A percentile compares a stretch with the other conserved stretches of the same genome.
These are phyloP conservation scores for Suillus lakei DNA, from an alignment of 768 basidiomycete genomes.

Conservation along the genomic window DNA sequence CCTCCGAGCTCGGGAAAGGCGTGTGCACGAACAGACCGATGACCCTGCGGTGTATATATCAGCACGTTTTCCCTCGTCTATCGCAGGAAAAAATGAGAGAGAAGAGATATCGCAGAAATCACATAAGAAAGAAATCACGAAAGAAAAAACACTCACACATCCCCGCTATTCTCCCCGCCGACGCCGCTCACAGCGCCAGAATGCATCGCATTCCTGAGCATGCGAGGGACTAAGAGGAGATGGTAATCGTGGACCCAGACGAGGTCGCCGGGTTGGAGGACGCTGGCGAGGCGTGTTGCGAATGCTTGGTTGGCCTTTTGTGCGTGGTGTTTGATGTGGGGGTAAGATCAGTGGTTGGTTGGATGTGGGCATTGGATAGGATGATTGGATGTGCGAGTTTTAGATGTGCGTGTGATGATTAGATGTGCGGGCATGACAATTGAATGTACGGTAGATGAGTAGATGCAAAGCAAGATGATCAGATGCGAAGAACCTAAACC, in stretches of 20 bases:
- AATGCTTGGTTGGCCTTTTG: slow-evolving; percentile 83
- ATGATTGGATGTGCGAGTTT: not conserved
- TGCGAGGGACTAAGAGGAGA: slow-evolving; percentile 85
- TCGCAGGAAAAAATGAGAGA: too few relatives aligned
- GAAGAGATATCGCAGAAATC: too few relatives aligned
- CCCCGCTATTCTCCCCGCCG: slow-evolving; percentile 30
- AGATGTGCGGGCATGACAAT: too few relatives aligned
- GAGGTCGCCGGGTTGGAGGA: slow-evolving; percentile 89
- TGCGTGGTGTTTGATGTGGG: too few relatives aligned
- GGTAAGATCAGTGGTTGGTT: too few relatives aligned
- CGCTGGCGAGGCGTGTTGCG: slow-evolving; percentile 70
- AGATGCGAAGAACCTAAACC: not conserved
- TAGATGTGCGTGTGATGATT: not conserved
- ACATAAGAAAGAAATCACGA: too few relatives aligned
- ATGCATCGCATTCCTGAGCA: slow-evolving; percentile 70
- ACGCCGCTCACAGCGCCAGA: slow-evolving; percentile 11
- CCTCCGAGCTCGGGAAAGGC: slow-evolving; percentile 95
- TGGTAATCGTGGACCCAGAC: slow-evolving; percentile 98
- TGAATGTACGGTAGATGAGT: too few relatives aligned
- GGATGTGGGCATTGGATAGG: slow-evolving; percentile 38
- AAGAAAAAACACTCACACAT: slow-evolving; percentile 23
- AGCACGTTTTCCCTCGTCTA: not conserved
- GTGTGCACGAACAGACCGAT: slow-evolving; percentile 97
- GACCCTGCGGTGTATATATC: slow-evolving; percentile 36
- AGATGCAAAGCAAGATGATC: too few relatives aligned